phyloP scores from a whole-genome alignment of 441 rosid genomes.

The Croton laevigatus region DNA sequence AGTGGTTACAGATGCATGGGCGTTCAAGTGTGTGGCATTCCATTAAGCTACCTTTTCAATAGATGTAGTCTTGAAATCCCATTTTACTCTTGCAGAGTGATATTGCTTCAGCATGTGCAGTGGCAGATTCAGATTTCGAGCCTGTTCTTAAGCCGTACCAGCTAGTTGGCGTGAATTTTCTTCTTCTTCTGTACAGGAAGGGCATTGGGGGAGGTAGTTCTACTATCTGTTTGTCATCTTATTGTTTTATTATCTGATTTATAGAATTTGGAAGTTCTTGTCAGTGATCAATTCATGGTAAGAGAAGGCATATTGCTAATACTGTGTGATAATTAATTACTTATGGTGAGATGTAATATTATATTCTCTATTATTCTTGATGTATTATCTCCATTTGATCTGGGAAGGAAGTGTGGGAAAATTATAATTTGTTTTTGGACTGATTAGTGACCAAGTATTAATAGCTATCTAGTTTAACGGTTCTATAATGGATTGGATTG shows the following conservation, averaged over 20 bases:
- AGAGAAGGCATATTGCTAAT: not conserved
- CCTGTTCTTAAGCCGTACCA: slow-evolving; percentile 93
- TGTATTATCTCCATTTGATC: not conserved
- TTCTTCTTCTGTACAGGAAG: slow-evolving; percentile 75
- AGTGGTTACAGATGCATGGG: slow-evolving; percentile 8
- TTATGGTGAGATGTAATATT: not conserved
- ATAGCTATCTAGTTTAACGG: not conserved
- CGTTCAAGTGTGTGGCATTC: slow-evolving; percentile 4
- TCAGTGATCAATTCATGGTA: not conserved
- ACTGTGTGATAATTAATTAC: not conserved
- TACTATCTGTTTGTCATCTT: not conserved
- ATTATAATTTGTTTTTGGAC: not conserved
- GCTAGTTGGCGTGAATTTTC: slow-evolving; percentile 95
- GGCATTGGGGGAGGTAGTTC: slow-evolving; percentile 84
- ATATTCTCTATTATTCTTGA: not conserved
- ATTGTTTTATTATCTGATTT: slow-evolving; percentile 1
- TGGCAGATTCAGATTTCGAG: slow-evolving; percentile 70
- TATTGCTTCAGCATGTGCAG: slow-evolving; percentile 76
- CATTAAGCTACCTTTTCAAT: not conserved
- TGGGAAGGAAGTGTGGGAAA: not conserved
- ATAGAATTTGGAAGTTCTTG: slow-evolving; percentile 5
- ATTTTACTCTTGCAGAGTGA: slow-evolving; percentile 49
- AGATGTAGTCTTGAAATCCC: slow-evolving; percentile 5
- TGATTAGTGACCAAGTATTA: not conserved
- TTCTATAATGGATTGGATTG: not conserved